phyloP scores from a whole-genome alignment of 129 eudicot genomes.

The Flaveria ramosissima region DNA sequence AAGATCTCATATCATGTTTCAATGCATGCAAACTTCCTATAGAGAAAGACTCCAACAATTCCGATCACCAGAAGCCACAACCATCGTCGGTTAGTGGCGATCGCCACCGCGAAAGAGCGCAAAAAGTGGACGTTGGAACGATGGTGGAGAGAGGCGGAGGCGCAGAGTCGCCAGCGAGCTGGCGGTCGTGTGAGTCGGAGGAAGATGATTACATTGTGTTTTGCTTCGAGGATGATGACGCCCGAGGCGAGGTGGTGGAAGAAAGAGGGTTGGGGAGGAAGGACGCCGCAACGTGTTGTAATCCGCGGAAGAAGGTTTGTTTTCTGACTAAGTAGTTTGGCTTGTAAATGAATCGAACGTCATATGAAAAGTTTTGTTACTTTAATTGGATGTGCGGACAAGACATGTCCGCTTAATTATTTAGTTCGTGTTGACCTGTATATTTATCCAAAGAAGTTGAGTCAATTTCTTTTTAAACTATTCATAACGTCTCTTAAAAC shows the following conservation, averaged over 20 bases:
- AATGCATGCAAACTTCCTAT: constrained; percentile 46
- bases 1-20: constrained; percentile 57
- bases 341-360: neutral
- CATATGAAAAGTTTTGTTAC: too few relatives aligned
- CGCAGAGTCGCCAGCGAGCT: constrained; percentile 33
- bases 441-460: too few relatives aligned
- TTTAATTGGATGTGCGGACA: too few relatives aligned
- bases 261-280: constrained; percentile 25
- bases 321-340: neutral
- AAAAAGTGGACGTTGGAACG: constrained; percentile 27
- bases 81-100: neutral
- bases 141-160: constrained; percentile 11
- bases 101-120: constrained; percentile 13
- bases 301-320: constrained; percentile 39
- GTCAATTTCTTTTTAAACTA: too few relatives aligned
- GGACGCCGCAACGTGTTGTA: neutral
- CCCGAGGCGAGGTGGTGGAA: constrained; percentile 39
- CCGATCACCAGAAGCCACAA: constrained; percentile 5
- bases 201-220: constrained; percentile 77
- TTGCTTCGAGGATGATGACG: constrained; percentile 60
- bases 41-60: constrained; percentile 35
- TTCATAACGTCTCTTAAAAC: too few relatives aligned
- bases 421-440: too few relatives aligned
- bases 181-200: constrained; percentile 45
- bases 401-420: too few relatives aligned